Evolutionary conservation across 352 stramenopile species (phyloP), one percentile per base, ranked within the genome.

Genomic region (Phytophthora multivora): DNA sequence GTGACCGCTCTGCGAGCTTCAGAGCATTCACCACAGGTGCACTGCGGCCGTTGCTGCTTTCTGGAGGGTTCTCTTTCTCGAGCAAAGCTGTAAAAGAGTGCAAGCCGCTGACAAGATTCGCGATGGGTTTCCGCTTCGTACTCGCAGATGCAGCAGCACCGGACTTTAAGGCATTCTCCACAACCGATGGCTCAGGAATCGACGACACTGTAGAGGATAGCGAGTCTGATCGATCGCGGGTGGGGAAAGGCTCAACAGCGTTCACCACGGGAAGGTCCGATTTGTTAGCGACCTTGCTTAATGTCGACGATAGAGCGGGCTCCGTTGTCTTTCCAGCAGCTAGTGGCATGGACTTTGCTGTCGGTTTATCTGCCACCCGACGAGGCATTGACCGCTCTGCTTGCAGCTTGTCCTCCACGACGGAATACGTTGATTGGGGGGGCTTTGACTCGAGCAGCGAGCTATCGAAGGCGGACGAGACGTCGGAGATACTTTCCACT

Each of bases 31-130:
- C 77, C 23, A 80, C 71, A 0, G 79, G 81, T 13, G 73, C 72
- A 41, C 68, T 79, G 50, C 83, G 75, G 12, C 50, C 58, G 25
- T 25, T 74, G 6, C 45, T 78, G 40, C 51, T 67, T 16, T 63
- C 63, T 41, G 71, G 59, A 1, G 59, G 33, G 18, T 59, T 76
- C 19, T 87, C 72, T 31, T 87, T 90, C 3, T 88, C 80, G 16
- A 92, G 46, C 23, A 95, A 56, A n/a, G 77, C 71, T 7, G 79
- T 84, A 51, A 93, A 85, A 10, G 84, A 93, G 36, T 93, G 84
- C 21, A 95, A 35, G 7, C 77, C 83, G 45, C 78, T 91, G 4
- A 92, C 71, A 2, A 93, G 71, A 59, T 95, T 93, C 1, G 73
- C 26, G 8, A 72, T 51, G 13, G 77, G 79, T 19, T 71, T 86